phyloP scores from a whole-genome alignment of 2,329 filamentous ascomycete species.

The Paraphaeosphaeria sporulosa region DNA sequence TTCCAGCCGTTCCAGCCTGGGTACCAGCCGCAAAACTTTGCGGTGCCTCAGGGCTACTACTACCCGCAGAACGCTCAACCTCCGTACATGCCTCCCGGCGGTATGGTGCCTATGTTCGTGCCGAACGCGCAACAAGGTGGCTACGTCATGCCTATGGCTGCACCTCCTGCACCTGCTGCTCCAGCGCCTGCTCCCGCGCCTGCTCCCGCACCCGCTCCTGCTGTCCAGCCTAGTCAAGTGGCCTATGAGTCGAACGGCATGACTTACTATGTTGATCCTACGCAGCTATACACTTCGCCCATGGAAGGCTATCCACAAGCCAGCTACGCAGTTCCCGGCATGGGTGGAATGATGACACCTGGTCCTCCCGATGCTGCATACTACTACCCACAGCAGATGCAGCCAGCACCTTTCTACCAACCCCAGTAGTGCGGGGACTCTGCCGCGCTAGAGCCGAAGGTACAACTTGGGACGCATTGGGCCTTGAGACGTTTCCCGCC shows the following conservation, averaged over 20 bases:
- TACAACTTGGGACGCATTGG: neutral
- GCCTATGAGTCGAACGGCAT: constrained; percentile 95
- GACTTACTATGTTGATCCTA: constrained; percentile 90
- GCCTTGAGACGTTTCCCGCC: neutral
- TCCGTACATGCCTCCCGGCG: constrained; percentile 56
- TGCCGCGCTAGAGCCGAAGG: neutral
- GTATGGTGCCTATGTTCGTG: constrained; percentile 64
- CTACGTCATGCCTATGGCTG: constrained; percentile 51
- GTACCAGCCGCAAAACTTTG: constrained; percentile 57
- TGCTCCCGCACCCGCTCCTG: constrained; percentile 26
- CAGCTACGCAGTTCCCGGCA: constrained; percentile 67
- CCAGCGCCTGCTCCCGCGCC: constrained; percentile 33
- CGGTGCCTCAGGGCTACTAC: constrained; percentile 64
- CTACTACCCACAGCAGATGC: constrained; percentile 65
- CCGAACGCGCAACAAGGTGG: constrained; percentile 61
- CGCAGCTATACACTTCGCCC: constrained; percentile 64
- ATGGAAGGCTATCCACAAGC: constrained; percentile 52
- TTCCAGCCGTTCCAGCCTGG: constrained; percentile 74
- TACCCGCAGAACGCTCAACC: constrained; percentile 59
- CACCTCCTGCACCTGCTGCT: constrained; percentile 35
- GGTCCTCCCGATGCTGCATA: constrained; percentile 62
- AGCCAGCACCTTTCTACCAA: constrained; percentile 66
- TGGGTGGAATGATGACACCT: constrained; percentile 81
- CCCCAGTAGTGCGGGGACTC: constrained; percentile 32
- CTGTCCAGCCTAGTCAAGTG: constrained; percentile 62